Evolutionary conservation across 179 eudicot species (phyloP), one percentile per base, ranked within the genome.

Genomic region (Silene noctiflora): DNA sequence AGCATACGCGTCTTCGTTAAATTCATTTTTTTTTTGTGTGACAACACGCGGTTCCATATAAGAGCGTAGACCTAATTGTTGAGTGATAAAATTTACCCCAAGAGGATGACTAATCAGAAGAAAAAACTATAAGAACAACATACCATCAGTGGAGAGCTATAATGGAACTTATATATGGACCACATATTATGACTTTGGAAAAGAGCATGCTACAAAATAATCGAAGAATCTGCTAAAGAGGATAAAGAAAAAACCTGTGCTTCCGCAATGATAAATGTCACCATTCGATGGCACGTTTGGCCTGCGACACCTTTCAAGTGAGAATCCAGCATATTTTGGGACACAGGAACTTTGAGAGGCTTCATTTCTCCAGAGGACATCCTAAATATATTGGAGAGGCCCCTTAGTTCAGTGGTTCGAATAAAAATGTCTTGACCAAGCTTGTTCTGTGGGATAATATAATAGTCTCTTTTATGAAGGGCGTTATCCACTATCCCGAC

Each of bases 371-470:
- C 99, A 17, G 99, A 88, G 48, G 98, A 91, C 98, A 96, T 90
- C 87, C 83, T 87, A 8, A 90, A 83, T 76, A 93, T 85, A 80
- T 84, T 87, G 2, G 91, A 82, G 76, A 87, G 87, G n/a, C 96
- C 97, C 81, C 85, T 84, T 46, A 78, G 83, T 77, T 87, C 97
- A 80, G 90, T 85, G 75, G 86, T 89, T 80, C 93, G 87, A 72
- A 96, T 88, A 62, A 84, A 96, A 82, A 96, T 90, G 80, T 96
- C 97, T 83, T 87, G 90, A 65, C 99, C 98, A 75, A 96, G 98
- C 81, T 86, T 89, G 80, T 96, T 96, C 76, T 86, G 92, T 68
- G 99, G 99, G 63, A 93, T 80, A 64, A 96, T 88, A 77, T 77
- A 87, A 84, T 93, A 90, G 84, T 86, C 76, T 81, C 82, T 87